Evolutionary conservation across 2,329 filamentous ascomycete genomes (phyloP).

Genomic region (Fusarium foetens): DNA sequence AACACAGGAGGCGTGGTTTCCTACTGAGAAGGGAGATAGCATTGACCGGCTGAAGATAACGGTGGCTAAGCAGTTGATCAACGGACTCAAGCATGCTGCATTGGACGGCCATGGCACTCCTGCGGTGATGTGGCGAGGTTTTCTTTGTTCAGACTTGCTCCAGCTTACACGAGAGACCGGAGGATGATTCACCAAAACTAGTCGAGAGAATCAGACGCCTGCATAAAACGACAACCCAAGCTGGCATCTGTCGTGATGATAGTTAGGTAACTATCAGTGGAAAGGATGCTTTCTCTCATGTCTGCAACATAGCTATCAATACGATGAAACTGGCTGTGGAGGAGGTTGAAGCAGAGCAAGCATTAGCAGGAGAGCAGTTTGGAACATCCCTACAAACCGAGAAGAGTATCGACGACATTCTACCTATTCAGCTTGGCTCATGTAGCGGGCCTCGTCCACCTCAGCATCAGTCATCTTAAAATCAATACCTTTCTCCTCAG

Average conservation of each 20-base stretch:
- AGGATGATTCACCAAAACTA: neutral
- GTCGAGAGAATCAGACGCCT: neutral
- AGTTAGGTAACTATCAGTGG: neutral
- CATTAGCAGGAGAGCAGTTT: neutral
- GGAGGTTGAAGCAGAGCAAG: neutral
- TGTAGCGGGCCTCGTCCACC: neutral
- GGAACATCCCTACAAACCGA: neutral
- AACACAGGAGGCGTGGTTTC: neutral
- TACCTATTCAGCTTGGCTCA: neutral
- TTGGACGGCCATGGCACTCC: neutral
- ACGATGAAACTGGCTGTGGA: neutral
- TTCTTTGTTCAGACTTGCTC: neutral
- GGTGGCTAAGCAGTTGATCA: neutral
- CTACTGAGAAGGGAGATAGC: neutral
- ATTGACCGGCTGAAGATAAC: neutral
- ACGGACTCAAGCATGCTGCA: neutral
- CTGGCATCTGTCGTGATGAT: neutral
- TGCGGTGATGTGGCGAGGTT: neutral
- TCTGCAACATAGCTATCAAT: neutral
- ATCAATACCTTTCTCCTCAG: neutral
- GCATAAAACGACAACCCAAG: neutral
- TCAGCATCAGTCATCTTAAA: neutral
- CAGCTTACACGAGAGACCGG: neutral
- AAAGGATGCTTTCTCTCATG: neutral
- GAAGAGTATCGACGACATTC: neutral